Evolutionary conservation across 2,329 filamentous ascomycete genomes (phyloP).

Genomic region (Trichothecium sympodiale): DNA sequence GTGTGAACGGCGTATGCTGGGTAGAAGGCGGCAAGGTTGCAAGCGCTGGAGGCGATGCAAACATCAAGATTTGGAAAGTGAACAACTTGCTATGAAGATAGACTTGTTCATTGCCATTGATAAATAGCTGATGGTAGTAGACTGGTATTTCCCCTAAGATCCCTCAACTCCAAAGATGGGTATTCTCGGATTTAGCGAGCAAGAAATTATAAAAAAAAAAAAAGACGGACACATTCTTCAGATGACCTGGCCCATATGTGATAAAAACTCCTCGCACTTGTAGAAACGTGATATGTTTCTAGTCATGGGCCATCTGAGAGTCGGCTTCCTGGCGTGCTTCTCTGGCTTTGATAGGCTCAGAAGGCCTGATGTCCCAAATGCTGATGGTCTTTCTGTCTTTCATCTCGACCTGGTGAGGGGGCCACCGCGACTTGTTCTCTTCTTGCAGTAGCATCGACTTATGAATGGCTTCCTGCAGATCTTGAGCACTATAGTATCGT

Average conservation of each 20-base stretch:
- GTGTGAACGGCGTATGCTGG: conserved; percentile 83
- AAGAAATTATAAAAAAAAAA: conserved; percentile 1
- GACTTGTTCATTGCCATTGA: conserved; percentile 9
- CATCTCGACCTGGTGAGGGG: conserved; percentile 13
- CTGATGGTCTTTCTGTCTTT: conserved; percentile 12
- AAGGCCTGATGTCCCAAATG: conserved; percentile 21
- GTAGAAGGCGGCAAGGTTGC: conserved; percentile 58
- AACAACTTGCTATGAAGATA: conserved; percentile 18
- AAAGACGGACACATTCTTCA: background rate
- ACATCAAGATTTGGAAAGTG: conserved; percentile 72
- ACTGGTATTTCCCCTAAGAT: background rate
- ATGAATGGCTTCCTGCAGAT: conserved; percentile 24
- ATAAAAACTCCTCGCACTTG: no score
- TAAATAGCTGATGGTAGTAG: conserved; percentile 5
- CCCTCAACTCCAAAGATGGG: background rate
- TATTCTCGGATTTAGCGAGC: conserved; percentile 1
- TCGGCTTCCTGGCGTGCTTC: conserved; percentile 24
- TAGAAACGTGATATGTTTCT: conserved; percentile 9
- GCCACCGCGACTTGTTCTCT: conserved; percentile 23
- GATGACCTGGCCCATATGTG: no score
- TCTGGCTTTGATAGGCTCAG: conserved; percentile 3
- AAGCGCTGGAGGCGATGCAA: conserved; percentile 76
- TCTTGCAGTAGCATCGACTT: conserved; percentile 24
- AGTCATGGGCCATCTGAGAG: conserved; percentile 26
- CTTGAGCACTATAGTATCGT: conserved; percentile 11